Evolutionary conservation across 1,284 basidiomycete genomes (phyloP).

Genomic region (Phlebopus sp.): DNA sequence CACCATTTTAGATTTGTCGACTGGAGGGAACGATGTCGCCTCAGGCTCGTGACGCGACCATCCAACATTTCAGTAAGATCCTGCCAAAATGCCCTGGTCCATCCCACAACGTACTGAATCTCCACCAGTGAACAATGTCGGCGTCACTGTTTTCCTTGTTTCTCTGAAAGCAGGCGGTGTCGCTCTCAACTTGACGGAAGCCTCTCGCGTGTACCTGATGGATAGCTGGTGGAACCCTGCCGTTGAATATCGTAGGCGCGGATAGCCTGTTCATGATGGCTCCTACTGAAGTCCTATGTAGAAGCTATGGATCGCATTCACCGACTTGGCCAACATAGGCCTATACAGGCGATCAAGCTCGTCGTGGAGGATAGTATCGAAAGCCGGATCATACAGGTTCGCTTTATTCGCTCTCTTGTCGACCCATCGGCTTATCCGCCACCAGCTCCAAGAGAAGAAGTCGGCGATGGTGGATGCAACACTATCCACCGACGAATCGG

Average conservation of each 20-base stretch:
- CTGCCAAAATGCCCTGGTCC: slow-evolving; percentile 3
- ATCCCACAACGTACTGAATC: slow-evolving; percentile 1
- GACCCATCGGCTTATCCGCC: slow-evolving; percentile 7
- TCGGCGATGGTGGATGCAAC: slow-evolving; percentile 82
- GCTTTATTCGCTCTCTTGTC: slow-evolving; percentile 10
- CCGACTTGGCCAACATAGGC: slow-evolving; percentile 87
- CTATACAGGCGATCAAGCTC: slow-evolving; percentile 90
- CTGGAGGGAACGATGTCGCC: slow-evolving; percentile 97
- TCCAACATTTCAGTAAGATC: slow-evolving; percentile 85
- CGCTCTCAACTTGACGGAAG: slow-evolving; percentile 90
- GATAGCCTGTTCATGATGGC: background rate
- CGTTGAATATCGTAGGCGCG: slow-evolving; percentile 73
- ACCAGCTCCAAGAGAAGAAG: slow-evolving; percentile 92
- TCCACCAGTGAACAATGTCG: slow-evolving; percentile 79
- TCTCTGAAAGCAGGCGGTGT: slow-evolving; percentile 96
- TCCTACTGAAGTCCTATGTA: slow-evolving; percentile 34
- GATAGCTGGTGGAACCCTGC: slow-evolving; percentile 94
- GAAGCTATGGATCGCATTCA: slow-evolving; percentile 98
- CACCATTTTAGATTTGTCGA: slow-evolving; percentile 72
- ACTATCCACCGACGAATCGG: slow-evolving; percentile 72
- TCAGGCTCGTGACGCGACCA: slow-evolving; percentile 92
- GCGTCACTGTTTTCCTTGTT: slow-evolving; percentile 96
- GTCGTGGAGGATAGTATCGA: slow-evolving; percentile 97
- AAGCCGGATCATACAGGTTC: slow-evolving; percentile 81
- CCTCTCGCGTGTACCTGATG: slow-evolving; percentile 90